phyloP scores from a whole-genome alignment of 257 asterid species.

The Buddleja alternifolia region DNA sequence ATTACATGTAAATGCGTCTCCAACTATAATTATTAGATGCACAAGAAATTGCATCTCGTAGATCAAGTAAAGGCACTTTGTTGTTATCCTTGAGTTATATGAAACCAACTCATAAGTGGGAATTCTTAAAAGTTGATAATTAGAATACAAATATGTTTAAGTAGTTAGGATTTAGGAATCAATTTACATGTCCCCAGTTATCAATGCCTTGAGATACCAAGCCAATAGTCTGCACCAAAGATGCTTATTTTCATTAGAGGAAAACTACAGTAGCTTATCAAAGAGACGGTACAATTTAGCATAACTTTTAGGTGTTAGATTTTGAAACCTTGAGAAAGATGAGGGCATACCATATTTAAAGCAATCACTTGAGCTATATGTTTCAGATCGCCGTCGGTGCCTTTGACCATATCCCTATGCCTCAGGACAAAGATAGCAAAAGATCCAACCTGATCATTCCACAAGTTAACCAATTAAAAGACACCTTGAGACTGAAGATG shows the following conservation, averaged over 20 bases:
- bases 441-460: constrained; percentile 85
- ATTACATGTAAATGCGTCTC: background rate
- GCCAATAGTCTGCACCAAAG: constrained; percentile 65
- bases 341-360: constrained; percentile 62
- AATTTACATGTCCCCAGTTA: constrained; percentile 97
- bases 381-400: constrained; percentile 55
- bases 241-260: constrained; percentile 30
- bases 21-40: background rate
- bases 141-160: background rate
- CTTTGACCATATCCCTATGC: constrained; percentile 71
- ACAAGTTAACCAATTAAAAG: constrained; percentile 31
- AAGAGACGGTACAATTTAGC: constrained; percentile 2
- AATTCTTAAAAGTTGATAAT: background rate
- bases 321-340: background rate
- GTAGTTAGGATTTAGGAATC: constrained; percentile 1
- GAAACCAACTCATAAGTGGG: background rate
- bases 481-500: too few relatives aligned
- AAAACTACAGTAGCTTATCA: constrained; percentile 5
- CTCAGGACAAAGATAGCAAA: constrained; percentile 77
- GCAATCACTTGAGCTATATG: constrained; percentile 64
- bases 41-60: background rate
- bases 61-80: background rate
- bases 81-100: background rate
- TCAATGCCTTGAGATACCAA: constrained; percentile 71
- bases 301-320: constrained; percentile 5